Percentiles rank a stretch among this genome's conserved stretches.
These are phyloP conservation scores for Coemansia javaensis DNA, from an alignment of 192 early-diverging fungal species.

Conservation along the genomic window DNA sequence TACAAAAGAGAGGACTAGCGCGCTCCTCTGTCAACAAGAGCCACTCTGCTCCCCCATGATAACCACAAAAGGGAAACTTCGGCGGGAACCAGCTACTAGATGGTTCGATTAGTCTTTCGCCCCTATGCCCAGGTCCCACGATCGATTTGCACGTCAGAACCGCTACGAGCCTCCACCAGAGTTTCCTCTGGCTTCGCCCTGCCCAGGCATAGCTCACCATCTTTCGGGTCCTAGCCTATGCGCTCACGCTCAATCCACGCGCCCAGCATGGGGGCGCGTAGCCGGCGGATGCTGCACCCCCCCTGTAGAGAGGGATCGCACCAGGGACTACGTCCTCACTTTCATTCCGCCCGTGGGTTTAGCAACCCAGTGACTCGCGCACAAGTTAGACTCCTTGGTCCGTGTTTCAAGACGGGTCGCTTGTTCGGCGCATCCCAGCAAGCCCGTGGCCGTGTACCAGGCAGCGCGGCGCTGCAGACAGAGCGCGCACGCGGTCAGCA, in stretches of 20 bases:
- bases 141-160: constrained; percentile 75
- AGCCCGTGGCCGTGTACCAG: neutral
- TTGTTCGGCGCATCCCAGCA: constrained; percentile 63
- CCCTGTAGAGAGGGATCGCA: constrained; percentile 11
- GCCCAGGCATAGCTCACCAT: constrained; percentile 81
- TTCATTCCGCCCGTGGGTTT: constrained; percentile 55
- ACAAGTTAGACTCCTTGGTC: constrained; percentile 79
- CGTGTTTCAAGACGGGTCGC: constrained; percentile 78
- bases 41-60: neutral
- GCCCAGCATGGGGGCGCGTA: constrained; percentile 39
- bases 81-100: constrained; percentile 82
- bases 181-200: constrained; percentile 77
- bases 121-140: constrained; percentile 77
- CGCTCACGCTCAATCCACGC: constrained; percentile 59
- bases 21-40: neutral
- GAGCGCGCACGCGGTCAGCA: constrained; percentile 10
- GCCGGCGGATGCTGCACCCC: constrained; percentile 56
- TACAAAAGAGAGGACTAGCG: too few species aligned
- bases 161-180: constrained; percentile 73
- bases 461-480: neutral
- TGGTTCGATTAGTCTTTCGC: constrained; percentile 82
- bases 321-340: constrained; percentile 39
- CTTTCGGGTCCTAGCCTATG: constrained; percentile 73
- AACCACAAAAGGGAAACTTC: constrained; percentile 61
- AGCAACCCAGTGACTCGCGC: constrained; percentile 64